Percentiles rank a stretch among this genome's conserved stretches.
phyloP scores from a whole-genome alignment of 2,329 filamentous ascomycete genomes.

The Paradendryphiella salina region DNA sequence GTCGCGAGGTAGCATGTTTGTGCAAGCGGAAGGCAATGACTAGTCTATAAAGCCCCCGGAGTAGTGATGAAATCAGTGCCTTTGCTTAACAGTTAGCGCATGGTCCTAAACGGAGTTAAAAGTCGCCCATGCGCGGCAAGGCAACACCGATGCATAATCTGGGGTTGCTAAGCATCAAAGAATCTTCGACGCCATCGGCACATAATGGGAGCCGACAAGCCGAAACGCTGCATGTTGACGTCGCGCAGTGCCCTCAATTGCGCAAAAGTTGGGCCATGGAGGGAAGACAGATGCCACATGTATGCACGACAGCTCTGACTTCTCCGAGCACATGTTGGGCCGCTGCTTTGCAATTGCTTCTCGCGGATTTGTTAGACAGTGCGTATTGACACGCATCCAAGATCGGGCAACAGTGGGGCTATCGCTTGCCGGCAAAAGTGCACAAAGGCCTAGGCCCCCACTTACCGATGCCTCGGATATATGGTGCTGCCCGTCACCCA shows the following conservation, averaged over 20 bases:
- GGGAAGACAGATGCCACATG: background rate
- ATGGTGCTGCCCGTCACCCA: background rate
- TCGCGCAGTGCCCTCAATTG: background rate
- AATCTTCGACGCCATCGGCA: conserved; percentile 26
- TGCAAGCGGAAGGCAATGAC: conserved; percentile 15
- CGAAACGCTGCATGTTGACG: conserved; percentile 12
- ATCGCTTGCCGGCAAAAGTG: conserved; percentile 6
- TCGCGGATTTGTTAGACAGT: conserved; percentile 1
- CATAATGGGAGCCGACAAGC: conserved; percentile 21
- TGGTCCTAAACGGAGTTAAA: conserved; percentile 34
- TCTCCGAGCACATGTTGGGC: background rate
- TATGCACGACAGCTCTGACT: background rate
- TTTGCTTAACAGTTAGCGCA: conserved; percentile 24
- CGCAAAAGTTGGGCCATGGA: background rate
- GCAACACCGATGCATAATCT: conserved; percentile 22
- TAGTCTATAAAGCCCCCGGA: conserved; percentile 24
- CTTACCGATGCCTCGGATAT: conserved; percentile 2
- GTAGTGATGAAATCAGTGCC: conserved; percentile 31
- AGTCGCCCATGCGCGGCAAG: conserved; percentile 25
- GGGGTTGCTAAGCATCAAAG: conserved; percentile 36
- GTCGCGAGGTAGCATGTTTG: conserved; percentile 9
- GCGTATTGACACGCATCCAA: conserved; percentile 3
- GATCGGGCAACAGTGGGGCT: conserved; percentile 16
- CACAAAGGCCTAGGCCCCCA: conserved; percentile 3
- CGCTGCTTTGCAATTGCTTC: conserved; percentile 1